phyloP scores from a whole-genome alignment of 768 basidiomycete species.

The Terana coerulea region DNA sequence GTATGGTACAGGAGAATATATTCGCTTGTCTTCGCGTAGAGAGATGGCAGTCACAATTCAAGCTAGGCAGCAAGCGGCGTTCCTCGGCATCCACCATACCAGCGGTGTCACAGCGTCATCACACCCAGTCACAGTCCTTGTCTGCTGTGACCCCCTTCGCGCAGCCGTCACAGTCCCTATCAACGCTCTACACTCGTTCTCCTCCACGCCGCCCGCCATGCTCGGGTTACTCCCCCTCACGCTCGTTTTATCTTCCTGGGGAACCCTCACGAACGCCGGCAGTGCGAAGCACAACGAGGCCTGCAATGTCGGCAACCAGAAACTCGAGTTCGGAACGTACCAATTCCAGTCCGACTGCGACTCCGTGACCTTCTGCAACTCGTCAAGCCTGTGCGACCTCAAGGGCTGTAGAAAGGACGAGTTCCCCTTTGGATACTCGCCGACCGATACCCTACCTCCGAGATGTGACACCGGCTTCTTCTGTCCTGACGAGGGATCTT shows the following conservation, averaged over 20 bases:
- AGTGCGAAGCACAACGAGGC: slow-evolving; percentile 38
- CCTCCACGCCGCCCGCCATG: slow-evolving; percentile 18
- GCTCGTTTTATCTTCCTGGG: slow-evolving; percentile 49
- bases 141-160: neutral
- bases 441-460: slow-evolving; percentile 45
- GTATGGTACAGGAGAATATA: neutral
- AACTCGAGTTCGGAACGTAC: slow-evolving; percentile 72
- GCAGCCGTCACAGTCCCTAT: slow-evolving; percentile 2
- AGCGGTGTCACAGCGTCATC: neutral
- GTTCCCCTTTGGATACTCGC: slow-evolving; percentile 66
- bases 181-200: neutral
- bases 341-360: slow-evolving; percentile 81
- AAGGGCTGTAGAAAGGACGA: slow-evolving; percentile 76
- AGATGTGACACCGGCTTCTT: slow-evolving; percentile 62
- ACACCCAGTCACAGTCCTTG: neutral
- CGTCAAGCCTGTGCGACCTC: slow-evolving; percentile 46
- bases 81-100: too few species aligned
- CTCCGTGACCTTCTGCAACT: slow-evolving; percentile 61
- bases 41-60: neutral
- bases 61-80: too few species aligned
- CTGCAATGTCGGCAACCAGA: slow-evolving; percentile 56
- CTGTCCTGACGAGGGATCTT: slow-evolving; percentile 81
- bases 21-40: neutral
- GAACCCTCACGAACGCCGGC: slow-evolving; percentile 41
- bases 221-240: slow-evolving; percentile 35